Percentiles rank a stretch among this genome's conserved stretches.
Conservation (phyloP, 164 flowering plant species). For the Liriodendron chinense region DNA sequence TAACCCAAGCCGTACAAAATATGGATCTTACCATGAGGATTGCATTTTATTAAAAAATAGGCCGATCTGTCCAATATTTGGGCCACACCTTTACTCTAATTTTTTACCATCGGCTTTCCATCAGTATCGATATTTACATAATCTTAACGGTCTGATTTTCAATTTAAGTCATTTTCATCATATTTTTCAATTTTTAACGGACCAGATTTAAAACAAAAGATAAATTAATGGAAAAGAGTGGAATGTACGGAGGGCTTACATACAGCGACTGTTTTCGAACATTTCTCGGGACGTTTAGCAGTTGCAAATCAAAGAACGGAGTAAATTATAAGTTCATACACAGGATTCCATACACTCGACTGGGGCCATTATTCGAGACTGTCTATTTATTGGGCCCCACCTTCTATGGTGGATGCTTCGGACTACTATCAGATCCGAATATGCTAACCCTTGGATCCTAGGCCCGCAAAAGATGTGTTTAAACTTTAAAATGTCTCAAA, state of each 20-base stretch:
- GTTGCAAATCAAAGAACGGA: not conserved
- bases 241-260: not conserved
- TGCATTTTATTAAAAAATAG: too few species aligned
- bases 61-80: too few species aligned
- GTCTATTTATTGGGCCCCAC: too few species aligned
- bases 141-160: not conserved
- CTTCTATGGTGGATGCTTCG: too few species aligned
- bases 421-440: too few species aligned
- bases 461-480: too few species aligned
- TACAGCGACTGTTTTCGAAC: not conserved
- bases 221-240: not conserved
- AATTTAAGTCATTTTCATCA: not conserved
- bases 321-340: not conserved
- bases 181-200: not conserved
- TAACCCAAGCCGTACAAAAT: too few species aligned
- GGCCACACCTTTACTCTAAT: too few species aligned
- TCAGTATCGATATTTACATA: not conserved
- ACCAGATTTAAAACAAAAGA: not conserved
- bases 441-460: too few species aligned
- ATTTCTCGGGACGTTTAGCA: not conserved
- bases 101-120: not conserved
- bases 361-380: too few species aligned
- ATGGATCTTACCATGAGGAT: too few species aligned
- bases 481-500: too few species aligned
- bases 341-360: not conserved